phyloP scores from a whole-genome alignment of 331 rosid genomes.

The Pyrus hybrid region DNA sequence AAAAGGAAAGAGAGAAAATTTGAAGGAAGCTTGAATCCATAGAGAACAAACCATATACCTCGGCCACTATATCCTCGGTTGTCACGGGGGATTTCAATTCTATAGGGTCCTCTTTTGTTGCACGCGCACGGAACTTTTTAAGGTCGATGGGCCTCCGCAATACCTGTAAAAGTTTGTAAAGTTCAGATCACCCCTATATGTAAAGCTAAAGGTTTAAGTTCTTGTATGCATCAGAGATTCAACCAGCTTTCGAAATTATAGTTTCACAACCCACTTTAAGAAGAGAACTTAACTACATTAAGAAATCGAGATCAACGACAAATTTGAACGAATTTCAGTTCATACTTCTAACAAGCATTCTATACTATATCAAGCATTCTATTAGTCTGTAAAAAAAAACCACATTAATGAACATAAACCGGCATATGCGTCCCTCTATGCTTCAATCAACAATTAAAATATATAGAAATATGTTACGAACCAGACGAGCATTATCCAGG shows the following conservation, averaged over 20 bases:
- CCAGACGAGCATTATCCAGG: constrained; percentile 68
- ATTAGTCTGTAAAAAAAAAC: background rate
- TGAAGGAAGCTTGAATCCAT: background rate
- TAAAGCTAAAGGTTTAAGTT: background rate
- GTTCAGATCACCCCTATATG: background rate
- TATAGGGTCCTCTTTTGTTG: constrained; percentile 49
- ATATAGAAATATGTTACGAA: constrained; percentile 22
- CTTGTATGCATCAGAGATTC: background rate
- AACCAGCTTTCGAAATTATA: background rate
- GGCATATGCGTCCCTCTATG: background rate
- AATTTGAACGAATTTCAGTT: background rate
- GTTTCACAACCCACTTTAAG: background rate
- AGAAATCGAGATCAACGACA: background rate
- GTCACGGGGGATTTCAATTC: constrained; percentile 35
- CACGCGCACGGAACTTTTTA: constrained; percentile 30
- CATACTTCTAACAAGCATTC: background rate
- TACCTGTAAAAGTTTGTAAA: constrained; percentile 19
- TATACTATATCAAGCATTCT: background rate
- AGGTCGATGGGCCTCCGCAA: constrained; percentile 33
- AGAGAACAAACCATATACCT: constrained; percentile 23
- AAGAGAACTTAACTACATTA: background rate
- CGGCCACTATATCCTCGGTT: constrained; percentile 35
- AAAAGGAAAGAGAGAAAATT: background rate
- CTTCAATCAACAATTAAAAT: constrained; percentile 3
- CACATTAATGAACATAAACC: background rate